These are phyloP conservation scores for Apiospora pterosperma DNA, from an alignment of 2,329 filamentous ascomycete genomes.

Conservation along the genomic window DNA sequence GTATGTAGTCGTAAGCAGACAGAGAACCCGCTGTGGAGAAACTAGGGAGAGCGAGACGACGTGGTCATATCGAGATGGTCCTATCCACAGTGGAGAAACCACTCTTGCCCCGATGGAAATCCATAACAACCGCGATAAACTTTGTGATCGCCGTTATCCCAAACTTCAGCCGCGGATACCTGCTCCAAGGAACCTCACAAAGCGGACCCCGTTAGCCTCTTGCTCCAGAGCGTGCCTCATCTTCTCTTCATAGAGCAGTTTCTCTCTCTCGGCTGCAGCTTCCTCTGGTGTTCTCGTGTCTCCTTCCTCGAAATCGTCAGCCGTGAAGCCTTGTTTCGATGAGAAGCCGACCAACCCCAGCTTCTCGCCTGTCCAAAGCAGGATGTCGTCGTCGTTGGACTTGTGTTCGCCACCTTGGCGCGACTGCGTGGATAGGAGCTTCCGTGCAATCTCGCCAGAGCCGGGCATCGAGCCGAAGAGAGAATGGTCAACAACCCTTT, in stretches of 20 bases:
- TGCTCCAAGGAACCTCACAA: slow-evolving; percentile 65
- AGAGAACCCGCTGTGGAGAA: neutral
- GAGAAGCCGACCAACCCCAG: slow-evolving; percentile 71
- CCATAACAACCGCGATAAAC: slow-evolving; percentile 1
- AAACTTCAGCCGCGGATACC: neutral
- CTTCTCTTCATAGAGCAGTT: slow-evolving; percentile 59
- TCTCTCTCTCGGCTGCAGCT: slow-evolving; percentile 49
- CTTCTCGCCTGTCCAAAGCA: slow-evolving; percentile 86
- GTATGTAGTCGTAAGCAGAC: too few species aligned
- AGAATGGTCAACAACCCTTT: slow-evolving; percentile 41
- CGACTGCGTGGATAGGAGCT: slow-evolving; percentile 64
- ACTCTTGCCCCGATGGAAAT: neutral
- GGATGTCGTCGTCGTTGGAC: slow-evolving; percentile 61
- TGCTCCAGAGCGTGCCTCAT: slow-evolving; percentile 74
- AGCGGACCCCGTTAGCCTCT: slow-evolving; percentile 76
- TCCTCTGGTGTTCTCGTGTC: slow-evolving; percentile 40
- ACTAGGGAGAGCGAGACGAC: neutral
- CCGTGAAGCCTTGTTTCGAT: slow-evolving; percentile 42
- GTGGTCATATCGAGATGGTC: slow-evolving; percentile 1
- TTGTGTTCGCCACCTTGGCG: slow-evolving; percentile 16
- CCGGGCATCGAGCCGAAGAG: slow-evolving; percentile 50
- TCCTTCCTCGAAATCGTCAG: slow-evolving; percentile 48
- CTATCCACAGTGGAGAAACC: neutral
- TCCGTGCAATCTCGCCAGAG: slow-evolving; percentile 73
- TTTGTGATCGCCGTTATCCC: neutral